Base-by-base conservation (phyloP, 1,284 basidiomycete genomes). In the Rhodotorula sp. region DNA sequence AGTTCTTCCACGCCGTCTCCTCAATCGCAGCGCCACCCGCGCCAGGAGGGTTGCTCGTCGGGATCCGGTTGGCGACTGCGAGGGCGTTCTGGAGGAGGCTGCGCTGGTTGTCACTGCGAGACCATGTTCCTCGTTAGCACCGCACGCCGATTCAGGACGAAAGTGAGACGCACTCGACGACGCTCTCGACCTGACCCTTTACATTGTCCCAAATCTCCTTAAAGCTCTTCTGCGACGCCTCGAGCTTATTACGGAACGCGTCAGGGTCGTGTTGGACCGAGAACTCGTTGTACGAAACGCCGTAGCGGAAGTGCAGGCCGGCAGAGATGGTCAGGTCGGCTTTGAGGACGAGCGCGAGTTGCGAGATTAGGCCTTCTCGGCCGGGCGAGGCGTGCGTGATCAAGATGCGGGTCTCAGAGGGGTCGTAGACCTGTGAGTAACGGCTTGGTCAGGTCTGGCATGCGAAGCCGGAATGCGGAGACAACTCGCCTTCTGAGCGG, bases 281-380 rank as follows among this genome's bases (percentile, higher is more conserved):
- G 80, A 96, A 99, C 80, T 99, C 95, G 81, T 99, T 99, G 85
- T 94, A 98, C 3, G 90, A 92, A 1, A 88, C 90, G 34, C 92
- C 90, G 79, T 98, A 97, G 66, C 96, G 90, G 87, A 99, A 98
- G 81, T 99, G 96, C 46, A 99, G 86, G 52, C 94, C 94, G 11
- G 92, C 94, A 18, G 92, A 95, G 69, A 99, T 84, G 48, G 94
- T 95, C 59, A 98, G 84, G 80, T 99, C 96, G 2, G 94, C 92
- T 80, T 96, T 96, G 78, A 95, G 84, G 46, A 90, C 88, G 62
- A 96, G 86, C 3, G 90, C 89, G 59, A 99, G 87, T 80, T 97
- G 93, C 11, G 92, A 86, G 51, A 99, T 88, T 69, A 99, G 86
- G 50, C 94, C 95, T 79, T 97, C 94, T 61, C 94, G 86, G 11